A percentile compares a stretch with the other conserved stretches of the same genome.
Conservation (phyloP, 2,329 filamentous ascomycete species). For the Fusarium oligoseptatum region DNA sequence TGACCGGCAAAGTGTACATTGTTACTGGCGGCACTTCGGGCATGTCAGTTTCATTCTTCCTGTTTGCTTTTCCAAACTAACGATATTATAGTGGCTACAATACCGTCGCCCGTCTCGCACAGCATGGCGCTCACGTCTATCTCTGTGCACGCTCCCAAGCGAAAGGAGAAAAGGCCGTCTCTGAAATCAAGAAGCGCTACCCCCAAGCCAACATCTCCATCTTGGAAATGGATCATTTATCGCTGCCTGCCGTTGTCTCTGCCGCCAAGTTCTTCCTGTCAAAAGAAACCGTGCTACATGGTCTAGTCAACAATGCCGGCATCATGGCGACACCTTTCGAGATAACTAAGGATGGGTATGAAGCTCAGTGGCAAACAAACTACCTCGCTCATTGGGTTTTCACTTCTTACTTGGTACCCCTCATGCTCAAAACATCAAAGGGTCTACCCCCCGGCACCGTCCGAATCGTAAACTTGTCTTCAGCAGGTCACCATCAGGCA, state of each 20-base stretch:
- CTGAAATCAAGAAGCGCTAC: constrained; percentile 10
- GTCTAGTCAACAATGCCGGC: constrained; percentile 35
- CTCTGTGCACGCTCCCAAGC: constrained; percentile 23
- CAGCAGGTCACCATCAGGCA: constrained; percentile 21
- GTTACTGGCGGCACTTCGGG: constrained; percentile 29
- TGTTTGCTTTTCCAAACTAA: neutral
- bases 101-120: constrained; percentile 22
- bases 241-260: constrained; percentile 14
- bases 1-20: constrained; percentile 20
- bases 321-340: constrained; percentile 34
- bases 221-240: constrained; percentile 26
- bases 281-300: constrained; percentile 10
- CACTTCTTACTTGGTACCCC: constrained; percentile 24
- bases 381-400: constrained; percentile 37
- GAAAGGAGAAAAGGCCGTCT: constrained; percentile 7
- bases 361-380: constrained; percentile 39
- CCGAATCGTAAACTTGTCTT: constrained; percentile 35
- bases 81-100: constrained; percentile 19
- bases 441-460: constrained; percentile 10
- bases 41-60: constrained; percentile 6
- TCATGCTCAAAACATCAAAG: constrained; percentile 30
- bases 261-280: constrained; percentile 32
- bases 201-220: constrained; percentile 11
- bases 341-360: constrained; percentile 21
- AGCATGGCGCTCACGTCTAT: constrained; percentile 34